phyloP scores from a whole-genome alignment of 2,329 filamentous ascomycete species.

The Epichloe glyceriae region DNA sequence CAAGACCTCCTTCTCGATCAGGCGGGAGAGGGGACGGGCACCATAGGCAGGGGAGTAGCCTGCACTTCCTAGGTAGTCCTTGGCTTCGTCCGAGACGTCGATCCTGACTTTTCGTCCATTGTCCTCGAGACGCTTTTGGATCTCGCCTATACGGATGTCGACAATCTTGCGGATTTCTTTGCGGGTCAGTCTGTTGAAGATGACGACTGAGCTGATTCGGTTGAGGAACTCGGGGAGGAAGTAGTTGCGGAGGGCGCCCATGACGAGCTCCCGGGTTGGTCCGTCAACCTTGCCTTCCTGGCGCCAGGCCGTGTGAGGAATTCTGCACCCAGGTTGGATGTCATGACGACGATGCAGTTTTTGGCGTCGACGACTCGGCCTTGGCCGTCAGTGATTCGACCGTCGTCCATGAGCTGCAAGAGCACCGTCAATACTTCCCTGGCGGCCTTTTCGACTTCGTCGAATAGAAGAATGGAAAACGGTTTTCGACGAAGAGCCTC shows the following conservation, averaged over 20 bases:
- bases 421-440: slow-evolving; percentile 96
- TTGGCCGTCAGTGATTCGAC: slow-evolving; percentile 95
- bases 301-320: slow-evolving; percentile 70
- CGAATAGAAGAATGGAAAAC: slow-evolving; percentile 95
- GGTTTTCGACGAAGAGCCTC: slow-evolving; percentile 87
- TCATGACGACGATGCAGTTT: slow-evolving; percentile 99
- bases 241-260: slow-evolving; percentile 82
- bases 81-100: slow-evolving; percentile 69
- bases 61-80: slow-evolving; percentile 81
- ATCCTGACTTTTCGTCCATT: slow-evolving; percentile 84
- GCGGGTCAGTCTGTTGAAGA: slow-evolving; percentile 92
- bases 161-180: slow-evolving; percentile 91
- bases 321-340: slow-evolving; percentile 91
- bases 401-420: slow-evolving; percentile 98
- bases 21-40: slow-evolving; percentile 70
- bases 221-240: slow-evolving; percentile 98
- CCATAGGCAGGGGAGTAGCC: slow-evolving; percentile 95
- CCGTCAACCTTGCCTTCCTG: slow-evolving; percentile 77
- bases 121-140: slow-evolving; percentile 76
- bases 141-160: slow-evolving; percentile 73
- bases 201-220: slow-evolving; percentile 89
- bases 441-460: slow-evolving; percentile 96
- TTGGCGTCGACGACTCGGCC: slow-evolving; percentile 86
- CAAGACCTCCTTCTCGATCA: slow-evolving; percentile 95
- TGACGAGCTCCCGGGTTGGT: slow-evolving; percentile 77